Conservation (phyloP, 495 filamentous ascomycete genomes). For the Staphylotrichum tortipilum region DNA sequence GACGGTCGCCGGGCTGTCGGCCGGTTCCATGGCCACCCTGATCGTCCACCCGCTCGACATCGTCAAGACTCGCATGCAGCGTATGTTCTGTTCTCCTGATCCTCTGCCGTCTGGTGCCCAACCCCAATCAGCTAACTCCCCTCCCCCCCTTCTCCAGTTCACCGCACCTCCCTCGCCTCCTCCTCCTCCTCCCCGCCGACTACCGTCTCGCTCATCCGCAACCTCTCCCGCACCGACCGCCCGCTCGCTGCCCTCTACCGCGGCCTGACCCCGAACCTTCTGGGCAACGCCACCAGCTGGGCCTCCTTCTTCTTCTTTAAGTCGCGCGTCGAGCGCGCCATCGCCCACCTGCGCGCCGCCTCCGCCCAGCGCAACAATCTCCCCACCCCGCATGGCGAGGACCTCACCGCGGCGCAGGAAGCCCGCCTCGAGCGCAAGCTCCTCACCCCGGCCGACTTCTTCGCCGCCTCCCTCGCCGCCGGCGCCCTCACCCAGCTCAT, state of each 20-base stretch:
- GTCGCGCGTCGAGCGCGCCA: slow-evolving; percentile 33
- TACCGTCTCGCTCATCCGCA: slow-evolving; percentile 37
- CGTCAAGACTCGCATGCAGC: slow-evolving; percentile 90
- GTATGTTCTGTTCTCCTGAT: slow-evolving; percentile 43
- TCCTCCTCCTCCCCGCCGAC: slow-evolving; percentile 27
- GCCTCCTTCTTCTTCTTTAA: slow-evolving; percentile 78
- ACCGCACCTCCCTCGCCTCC: slow-evolving; percentile 28
- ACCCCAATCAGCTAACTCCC: background rate
- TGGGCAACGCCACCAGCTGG: slow-evolving; percentile 89
- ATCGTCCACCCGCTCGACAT: slow-evolving; percentile 83
- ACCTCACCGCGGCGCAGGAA: background rate
- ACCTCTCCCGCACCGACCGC: slow-evolving; percentile 31
- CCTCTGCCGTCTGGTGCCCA: background rate
- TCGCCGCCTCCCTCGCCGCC: slow-evolving; percentile 67
- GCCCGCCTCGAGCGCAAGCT: background rate
- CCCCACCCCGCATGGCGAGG: background rate
- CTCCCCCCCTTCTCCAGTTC: slow-evolving; percentile 15
- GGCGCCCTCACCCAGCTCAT: slow-evolving; percentile 66
- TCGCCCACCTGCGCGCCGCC: slow-evolving; percentile 17
- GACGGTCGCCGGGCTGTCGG: slow-evolving; percentile 80
- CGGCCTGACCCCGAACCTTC: slow-evolving; percentile 78
- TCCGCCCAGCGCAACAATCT: background rate
- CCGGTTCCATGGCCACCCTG: slow-evolving; percentile 77
- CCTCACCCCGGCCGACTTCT: slow-evolving; percentile 70
- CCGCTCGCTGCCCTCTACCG: slow-evolving; percentile 68